Base-by-base conservation (phyloP, 2,329 filamentous ascomycete species). In the Blastomyces silverae region DNA sequence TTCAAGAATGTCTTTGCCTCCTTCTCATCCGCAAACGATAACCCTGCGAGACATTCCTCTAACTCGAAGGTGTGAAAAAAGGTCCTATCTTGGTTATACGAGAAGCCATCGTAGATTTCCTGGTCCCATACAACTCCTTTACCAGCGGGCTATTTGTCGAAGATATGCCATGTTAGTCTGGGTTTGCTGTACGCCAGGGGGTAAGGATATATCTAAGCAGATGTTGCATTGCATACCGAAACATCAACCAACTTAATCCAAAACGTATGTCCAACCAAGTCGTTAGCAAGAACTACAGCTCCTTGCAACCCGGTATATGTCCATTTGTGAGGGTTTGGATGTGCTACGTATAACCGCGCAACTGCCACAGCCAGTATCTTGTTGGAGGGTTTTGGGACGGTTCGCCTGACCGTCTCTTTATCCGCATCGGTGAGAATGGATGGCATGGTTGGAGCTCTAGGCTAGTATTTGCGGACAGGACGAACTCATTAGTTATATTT, bases 31-130 rank as follows among this genome's bases (percentile, higher is more conserved):
- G 89, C 87, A 73, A 99, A 99, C 31, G 91, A 96, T 66, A 99
- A 80, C 0, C 88, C 94, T 6, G 92, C 94, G 66, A 95, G 80
- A 73, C 92, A 97, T 68, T 95, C 87, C 78, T 97, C 92, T 64
- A 96, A 84, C 79, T 99, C 94, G 75, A 99, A 99, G 6, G 91
- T 92, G 78, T 97, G 92, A 79, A 99, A 99, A 79, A 97, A 99
- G 66, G 91, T 93, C 67, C 94, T 88, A 76, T 99, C 94, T 74
- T 97, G 93, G 79, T 97, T 96, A 82, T 97, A 99, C 68, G 84
- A 83, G 83, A 96, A 97, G 61, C 87, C 87, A 71, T 99, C 93
- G 79, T 96, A 99, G 72, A 99, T 91, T 79, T 99, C 94, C 79
- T 97, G 93, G 73, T 96, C 92, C 91, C 91, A 97, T 72, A 97